Base-by-base conservation (phyloP, 2,329 filamentous ascomycete genomes). In the Ophidiomyces ophidiicola region DNA sequence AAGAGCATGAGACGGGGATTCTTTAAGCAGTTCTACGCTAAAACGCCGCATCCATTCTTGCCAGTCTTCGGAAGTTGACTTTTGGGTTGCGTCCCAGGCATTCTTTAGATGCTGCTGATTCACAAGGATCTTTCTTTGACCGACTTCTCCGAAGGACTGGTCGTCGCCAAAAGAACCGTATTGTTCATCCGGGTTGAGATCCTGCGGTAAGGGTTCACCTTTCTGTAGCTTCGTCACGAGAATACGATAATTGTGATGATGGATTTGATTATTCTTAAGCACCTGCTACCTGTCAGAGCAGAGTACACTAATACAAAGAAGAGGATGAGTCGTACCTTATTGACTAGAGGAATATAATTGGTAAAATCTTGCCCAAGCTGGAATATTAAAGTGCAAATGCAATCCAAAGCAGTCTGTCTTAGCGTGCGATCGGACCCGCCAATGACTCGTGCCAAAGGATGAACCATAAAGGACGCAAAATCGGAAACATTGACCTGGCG, bases 51-150 rank as follows among this genome's bases (percentile, higher is more conserved):
- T 85, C 90, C 90, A 99, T 59, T 99, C 90, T 53, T 94, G 84
- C 90, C 90, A 99, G 61, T 99, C 90, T 56, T 99, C 90, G 52
- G 87, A 86, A 6, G 90, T 99, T 0, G 88, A 94, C 56, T 94
- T 94, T 44, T 92, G 86, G 43, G 81, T 86, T 0, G 92, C 90
- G 51, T 96, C 90, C 90, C 90, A 99, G 0, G 92, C 90, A 47
- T 82, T 81, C 61, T 96, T 94, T 15, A 99, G 69, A 66, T 98
- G 92, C 47, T 96, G 87, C 36, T 94, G 86, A 50, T 98, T 99
- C 60, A 96, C 88, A 45, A 93, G 86, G 23, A 96, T 71, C 61
- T 96, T 96, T 68, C 94, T 94, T 8, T 82, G 83, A 1, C 80
- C 78, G 31, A 92, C 80, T 48, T 96, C 88, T 0, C 82, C 77